These are phyloP conservation scores for Chamaecrista fasciculata DNA, from an alignment of 306 rosid genomes.

Conservation along the genomic window DNA sequence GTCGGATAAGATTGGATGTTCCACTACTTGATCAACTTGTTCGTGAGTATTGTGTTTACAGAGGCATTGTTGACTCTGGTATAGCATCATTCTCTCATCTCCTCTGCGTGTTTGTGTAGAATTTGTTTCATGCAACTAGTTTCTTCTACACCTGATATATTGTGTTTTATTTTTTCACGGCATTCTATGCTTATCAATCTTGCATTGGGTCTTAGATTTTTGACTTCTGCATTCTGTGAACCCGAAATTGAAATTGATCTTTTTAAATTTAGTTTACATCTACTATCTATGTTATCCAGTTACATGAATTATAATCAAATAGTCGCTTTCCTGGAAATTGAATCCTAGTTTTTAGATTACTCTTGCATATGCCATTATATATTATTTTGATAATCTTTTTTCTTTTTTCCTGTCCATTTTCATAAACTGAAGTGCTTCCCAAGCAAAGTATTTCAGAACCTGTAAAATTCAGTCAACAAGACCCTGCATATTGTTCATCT, in stretches of 20 bases:
- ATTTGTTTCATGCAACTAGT: constrained; percentile 15
- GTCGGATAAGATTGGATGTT: constrained; percentile 83
- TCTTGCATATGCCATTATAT: not conserved
- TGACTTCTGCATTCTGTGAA: not conserved
- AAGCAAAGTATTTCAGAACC: constrained; percentile 48
- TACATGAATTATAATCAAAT: constrained; percentile 6
- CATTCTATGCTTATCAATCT: constrained; percentile 16
- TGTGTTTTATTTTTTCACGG: not conserved
- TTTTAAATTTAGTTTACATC: not conserved
- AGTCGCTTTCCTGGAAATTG: constrained; percentile 2
- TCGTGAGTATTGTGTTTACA: constrained; percentile 88
- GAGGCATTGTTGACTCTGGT: constrained; percentile 92
- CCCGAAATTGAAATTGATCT: not conserved
- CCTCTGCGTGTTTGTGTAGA: constrained; percentile 24
- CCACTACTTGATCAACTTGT: constrained; percentile 93
- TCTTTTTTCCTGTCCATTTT: constrained; percentile 27
- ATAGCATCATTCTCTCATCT: constrained; percentile 28
- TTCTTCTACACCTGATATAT: no score
- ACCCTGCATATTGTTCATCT: constrained; percentile 50
- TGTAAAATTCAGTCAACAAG: constrained; percentile 53
- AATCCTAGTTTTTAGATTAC: constrained; percentile 22
- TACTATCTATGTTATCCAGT: not conserved
- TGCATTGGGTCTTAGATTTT: constrained; percentile 19
- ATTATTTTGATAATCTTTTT: constrained; percentile 14
- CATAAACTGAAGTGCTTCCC: constrained; percentile 45